phyloP scores from a whole-genome alignment of 139 green algal genomes.

The Eudorina sp. region DNA sequence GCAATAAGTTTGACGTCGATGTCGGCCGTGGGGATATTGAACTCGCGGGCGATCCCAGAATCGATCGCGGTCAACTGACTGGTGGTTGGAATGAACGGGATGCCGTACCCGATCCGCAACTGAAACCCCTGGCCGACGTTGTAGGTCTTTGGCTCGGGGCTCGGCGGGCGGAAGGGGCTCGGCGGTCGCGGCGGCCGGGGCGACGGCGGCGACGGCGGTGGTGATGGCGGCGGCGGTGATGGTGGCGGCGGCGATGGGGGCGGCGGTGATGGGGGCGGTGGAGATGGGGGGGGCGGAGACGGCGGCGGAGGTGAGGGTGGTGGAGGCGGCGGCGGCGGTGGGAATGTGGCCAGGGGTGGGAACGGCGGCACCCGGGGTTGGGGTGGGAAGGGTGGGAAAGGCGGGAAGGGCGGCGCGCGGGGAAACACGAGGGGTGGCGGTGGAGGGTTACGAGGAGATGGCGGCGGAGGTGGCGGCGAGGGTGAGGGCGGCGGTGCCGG shows the following conservation, averaged over 20 bases:
- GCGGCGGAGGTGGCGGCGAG: not conserved
- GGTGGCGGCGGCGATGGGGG: not conserved
- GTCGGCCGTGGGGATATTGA: not conserved
- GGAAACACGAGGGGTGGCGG: not conserved
- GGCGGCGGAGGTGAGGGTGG: not conserved
- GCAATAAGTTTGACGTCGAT: not conserved
- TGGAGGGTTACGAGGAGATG: not conserved
- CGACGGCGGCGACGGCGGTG: not conserved
- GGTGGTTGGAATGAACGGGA: not conserved
- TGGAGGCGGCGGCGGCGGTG: not conserved
- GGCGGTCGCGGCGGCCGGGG: not conserved
- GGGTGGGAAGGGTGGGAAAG: not conserved
- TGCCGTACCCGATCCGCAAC: not conserved
- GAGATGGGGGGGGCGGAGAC: not conserved
- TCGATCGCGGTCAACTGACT: not conserved
- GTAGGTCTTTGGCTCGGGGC: not conserved
- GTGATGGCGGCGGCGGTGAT: not conserved
- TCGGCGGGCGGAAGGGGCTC: not conserved
- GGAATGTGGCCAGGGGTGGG: not conserved
- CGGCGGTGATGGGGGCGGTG: not conserved
- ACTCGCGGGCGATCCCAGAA: not conserved
- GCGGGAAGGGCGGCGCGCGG: not conserved
- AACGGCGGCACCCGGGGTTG: not conserved
- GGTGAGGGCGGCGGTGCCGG: not conserved
- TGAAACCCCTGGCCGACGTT: not conserved